phyloP scores from a whole-genome alignment of 108 stramenopile genomes.

The Phaeodactylum tricornutum region DNA sequence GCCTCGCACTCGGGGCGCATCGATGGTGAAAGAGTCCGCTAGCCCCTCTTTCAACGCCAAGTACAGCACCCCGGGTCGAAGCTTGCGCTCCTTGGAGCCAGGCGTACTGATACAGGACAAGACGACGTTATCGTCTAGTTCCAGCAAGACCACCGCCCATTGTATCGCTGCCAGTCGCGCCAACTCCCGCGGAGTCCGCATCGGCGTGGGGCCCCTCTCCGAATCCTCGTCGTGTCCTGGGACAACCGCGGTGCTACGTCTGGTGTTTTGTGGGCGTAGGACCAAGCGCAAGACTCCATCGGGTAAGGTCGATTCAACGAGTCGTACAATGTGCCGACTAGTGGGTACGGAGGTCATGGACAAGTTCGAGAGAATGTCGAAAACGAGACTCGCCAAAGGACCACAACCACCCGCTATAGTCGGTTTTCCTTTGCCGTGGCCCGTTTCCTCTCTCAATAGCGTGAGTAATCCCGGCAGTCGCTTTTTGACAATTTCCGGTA shows the following conservation, averaged over 20 bases:
- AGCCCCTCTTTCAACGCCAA: conserved; percentile 29
- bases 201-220: too few relatives aligned
- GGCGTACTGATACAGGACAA: conserved; percentile 20
- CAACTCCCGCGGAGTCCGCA: background rate
- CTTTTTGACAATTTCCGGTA: conserved; percentile 39
- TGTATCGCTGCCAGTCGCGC: conserved; percentile 7
- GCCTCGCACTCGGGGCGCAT: too few relatives aligned
- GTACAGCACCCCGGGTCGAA: conserved; percentile 32
- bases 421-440: conserved; percentile 24
- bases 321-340: conserved; percentile 42
- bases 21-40: too few relatives aligned
- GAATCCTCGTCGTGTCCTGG: conserved; percentile 1
- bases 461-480: conserved; percentile 37
- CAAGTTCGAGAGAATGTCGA: conserved; percentile 21
- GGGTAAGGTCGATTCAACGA: conserved; percentile 16
- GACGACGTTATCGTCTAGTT: conserved; percentile 22
- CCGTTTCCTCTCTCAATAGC: conserved; percentile 27
- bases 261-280: conserved; percentile 2
- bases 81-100: conserved; percentile 36
- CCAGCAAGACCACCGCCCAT: conserved; percentile 15
- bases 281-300: conserved; percentile 25
- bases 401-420: conserved; percentile 16
- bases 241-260: too few relatives aligned
- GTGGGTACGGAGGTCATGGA: conserved; percentile 13
- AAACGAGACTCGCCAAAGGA: conserved; percentile 8